Conservation (phyloP, 2,329 filamentous ascomycete genomes). For the Neofusicoccum parvum region DNA sequence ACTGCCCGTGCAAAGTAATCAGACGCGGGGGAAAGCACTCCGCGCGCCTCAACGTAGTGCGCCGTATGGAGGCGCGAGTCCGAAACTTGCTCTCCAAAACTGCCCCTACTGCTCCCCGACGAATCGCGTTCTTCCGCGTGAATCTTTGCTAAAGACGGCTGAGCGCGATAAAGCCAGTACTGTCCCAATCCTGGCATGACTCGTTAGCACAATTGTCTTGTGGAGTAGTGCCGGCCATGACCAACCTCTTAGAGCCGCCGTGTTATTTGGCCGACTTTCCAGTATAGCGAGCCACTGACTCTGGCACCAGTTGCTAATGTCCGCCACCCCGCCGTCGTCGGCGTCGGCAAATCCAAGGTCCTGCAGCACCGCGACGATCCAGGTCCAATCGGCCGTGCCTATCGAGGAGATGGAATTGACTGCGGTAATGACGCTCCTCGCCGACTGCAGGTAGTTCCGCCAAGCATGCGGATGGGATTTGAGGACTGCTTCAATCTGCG, state of each 20-base stretch:
- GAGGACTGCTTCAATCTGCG: constrained; percentile 37
- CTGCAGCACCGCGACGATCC: constrained; percentile 50
- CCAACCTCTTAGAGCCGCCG: constrained; percentile 46
- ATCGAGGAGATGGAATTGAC: constrained; percentile 44
- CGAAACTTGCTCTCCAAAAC: constrained; percentile 26
- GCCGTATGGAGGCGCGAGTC: constrained; percentile 38
- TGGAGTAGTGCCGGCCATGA: constrained; percentile 22
- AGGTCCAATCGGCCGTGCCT: constrained; percentile 34
- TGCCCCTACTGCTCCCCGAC: constrained; percentile 35
- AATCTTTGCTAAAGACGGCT: constrained; percentile 52
- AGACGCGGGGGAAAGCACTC: constrained; percentile 52
- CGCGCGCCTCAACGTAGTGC: constrained; percentile 57
- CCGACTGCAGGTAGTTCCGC: constrained; percentile 28
- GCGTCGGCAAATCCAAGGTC: constrained; percentile 53
- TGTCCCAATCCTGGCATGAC: constrained; percentile 51
- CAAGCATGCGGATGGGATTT: constrained; percentile 36
- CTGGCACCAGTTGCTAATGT: constrained; percentile 55
- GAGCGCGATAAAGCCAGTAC: constrained; percentile 56
- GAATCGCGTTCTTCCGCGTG: constrained; percentile 47
- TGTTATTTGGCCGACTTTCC: constrained; percentile 47
- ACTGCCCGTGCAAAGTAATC: constrained; percentile 55
- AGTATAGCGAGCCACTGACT: constrained; percentile 50
- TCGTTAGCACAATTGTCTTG: constrained; percentile 45
- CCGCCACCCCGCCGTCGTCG: constrained; percentile 48
- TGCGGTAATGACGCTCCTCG: constrained; percentile 42